Evolutionary conservation across 306 rosid genomes (phyloP).

Genomic region (Hippophae gyantsensis): DNA sequence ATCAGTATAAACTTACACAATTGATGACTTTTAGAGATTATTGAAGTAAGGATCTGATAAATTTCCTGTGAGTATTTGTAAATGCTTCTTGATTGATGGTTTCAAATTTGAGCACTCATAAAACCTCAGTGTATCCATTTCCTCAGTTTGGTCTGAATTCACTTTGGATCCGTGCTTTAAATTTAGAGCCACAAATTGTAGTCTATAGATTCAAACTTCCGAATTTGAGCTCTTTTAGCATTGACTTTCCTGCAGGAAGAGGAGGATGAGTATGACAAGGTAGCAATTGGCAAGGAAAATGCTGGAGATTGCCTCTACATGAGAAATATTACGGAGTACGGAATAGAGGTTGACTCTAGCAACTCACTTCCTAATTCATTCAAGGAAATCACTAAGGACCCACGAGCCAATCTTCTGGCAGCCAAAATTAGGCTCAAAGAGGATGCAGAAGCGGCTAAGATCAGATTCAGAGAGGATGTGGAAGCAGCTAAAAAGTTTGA

Average conservation of each 20-base stretch:
- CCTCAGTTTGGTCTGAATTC: too few species aligned
- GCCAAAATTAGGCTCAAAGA: constrained; percentile 59
- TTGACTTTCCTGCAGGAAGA: constrained; percentile 58
- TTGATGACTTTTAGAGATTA: too few species aligned
- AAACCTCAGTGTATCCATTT: too few species aligned
- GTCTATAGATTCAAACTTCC: neutral
- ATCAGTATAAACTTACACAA: too few species aligned
- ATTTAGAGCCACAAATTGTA: too few species aligned
- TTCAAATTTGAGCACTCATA: too few species aligned
- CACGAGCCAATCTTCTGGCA: constrained; percentile 79
- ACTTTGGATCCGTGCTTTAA: too few species aligned
- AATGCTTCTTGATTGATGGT: too few species aligned
- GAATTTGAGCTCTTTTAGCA: neutral
- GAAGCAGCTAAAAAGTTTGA: constrained; percentile 45
- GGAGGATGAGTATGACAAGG: constrained; percentile 78
- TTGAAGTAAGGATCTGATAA: too few species aligned
- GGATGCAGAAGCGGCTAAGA: constrained; percentile 62
- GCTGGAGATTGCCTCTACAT: constrained; percentile 50
- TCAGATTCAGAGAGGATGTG: constrained; percentile 60
- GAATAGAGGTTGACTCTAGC: constrained; percentile 44
- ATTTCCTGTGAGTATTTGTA: too few species aligned
- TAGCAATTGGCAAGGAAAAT: constrained; percentile 63
- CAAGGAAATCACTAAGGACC: constrained; percentile 47
- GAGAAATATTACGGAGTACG: constrained; percentile 61
- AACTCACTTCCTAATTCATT: constrained; percentile 41